Base-by-base conservation (phyloP, 2,329 filamentous ascomycete genomes). In the Periconia sp. region DNA sequence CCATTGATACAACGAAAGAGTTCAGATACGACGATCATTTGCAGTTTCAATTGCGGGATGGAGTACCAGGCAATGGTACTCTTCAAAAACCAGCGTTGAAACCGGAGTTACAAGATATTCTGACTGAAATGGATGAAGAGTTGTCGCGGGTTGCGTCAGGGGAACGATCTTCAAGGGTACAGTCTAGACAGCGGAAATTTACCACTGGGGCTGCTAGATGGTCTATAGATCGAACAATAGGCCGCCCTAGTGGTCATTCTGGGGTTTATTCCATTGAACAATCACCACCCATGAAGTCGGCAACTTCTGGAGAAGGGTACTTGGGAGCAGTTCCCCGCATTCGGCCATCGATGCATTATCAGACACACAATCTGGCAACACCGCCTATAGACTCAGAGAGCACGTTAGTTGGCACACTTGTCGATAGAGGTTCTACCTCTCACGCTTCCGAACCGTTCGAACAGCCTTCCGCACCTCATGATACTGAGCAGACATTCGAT, bases 1-100 rank as follows among this genome's bases (percentile, higher is more conserved):
- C 52, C 13, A 37, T 42, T 3, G 27, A 42, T 14, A 6, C 50
- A 27, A 41, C 50, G 2, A 63, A 57, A 7, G 62, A 65, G 10
- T 61, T 72, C 49, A 64, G 50, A 9, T 75, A 75, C 42, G 63
- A 74, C 30, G 55, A 57, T 11, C 73, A 76, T 57, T 53, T 69
- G 6, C 50, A 66, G 33, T 58, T 72, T 41, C 70, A 71, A 45
- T 47, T 72, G 7, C 60, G 57, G 6, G 47, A 59, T 6, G 63
- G 62, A 30, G 45, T 53, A 1, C 37, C 52, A 6, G 56, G 59
- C 8, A n/a, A 42, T 15, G 48, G 53, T 20, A 31, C 48, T 20
- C 44, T 51, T 8, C 54, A 52, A 40, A 56, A 50, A 20, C 52
- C 55, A 23, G 41, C 53, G 2, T 48, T 70, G 27, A 55, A 57